Percentiles rank a stretch among this genome's conserved stretches.
phyloP scores from a whole-genome alignment of 2,329 filamentous ascomycete genomes.

The Pseudogymnoascus sp. region DNA sequence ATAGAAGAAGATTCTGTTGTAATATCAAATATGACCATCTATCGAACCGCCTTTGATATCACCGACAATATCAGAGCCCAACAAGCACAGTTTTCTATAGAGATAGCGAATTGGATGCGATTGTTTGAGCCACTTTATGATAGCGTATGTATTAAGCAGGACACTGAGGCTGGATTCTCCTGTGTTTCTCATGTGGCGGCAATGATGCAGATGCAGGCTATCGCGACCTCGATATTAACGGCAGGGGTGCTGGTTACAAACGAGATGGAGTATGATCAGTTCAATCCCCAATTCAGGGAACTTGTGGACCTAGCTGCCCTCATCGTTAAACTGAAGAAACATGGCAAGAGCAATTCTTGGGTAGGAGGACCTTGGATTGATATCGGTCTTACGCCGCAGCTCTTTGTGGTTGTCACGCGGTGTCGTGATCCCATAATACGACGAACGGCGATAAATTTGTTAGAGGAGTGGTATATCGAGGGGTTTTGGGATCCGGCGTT shows the following conservation, averaged over 20 bases:
- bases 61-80: conserved; percentile 16
- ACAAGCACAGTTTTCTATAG: conserved; percentile 17
- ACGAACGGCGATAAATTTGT: conserved; percentile 19
- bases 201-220: conserved; percentile 19
- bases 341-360: conserved; percentile 15
- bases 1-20: not conserved
- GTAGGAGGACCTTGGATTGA: conserved; percentile 19
- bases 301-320: conserved; percentile 16
- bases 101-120: conserved; percentile 18
- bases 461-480: conserved; percentile 18
- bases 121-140: conserved; percentile 19
- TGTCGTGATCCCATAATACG: conserved; percentile 21
- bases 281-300: conserved; percentile 15
- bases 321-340: conserved; percentile 12
- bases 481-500: conserved; percentile 17
- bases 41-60: conserved; percentile 5
- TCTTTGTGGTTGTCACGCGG: conserved; percentile 16
- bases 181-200: conserved; percentile 13
- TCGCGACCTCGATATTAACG: conserved; percentile 15
- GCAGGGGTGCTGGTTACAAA: conserved; percentile 17
- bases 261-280: conserved; percentile 20
- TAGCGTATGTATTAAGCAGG: not conserved
- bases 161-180: conserved; percentile 11
- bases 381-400: conserved; percentile 20
- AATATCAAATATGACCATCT: not conserved